Evolutionary conservation across 208 protist genomes (phyloP).

Genomic region (Acanthamoeba royreba): DNA sequence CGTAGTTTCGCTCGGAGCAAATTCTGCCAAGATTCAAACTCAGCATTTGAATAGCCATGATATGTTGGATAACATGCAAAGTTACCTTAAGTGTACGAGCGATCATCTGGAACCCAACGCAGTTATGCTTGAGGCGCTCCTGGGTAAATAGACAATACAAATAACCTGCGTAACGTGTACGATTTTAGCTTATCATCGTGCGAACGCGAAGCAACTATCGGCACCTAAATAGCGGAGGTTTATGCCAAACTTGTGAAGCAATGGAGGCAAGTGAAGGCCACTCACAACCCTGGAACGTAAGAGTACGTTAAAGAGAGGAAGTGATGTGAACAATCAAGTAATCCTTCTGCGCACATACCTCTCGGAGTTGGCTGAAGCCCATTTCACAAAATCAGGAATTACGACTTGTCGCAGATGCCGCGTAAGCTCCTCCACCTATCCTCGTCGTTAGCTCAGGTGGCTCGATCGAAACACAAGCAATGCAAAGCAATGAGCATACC

Average conservation of each 20-base stretch:
- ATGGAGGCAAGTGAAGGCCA: not conserved
- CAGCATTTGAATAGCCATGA: too few species aligned
- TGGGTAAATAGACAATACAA: not conserved
- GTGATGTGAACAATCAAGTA: not conserved
- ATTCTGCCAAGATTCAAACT: too few species aligned
- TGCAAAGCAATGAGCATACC: not conserved
- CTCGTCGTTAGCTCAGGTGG: not conserved
- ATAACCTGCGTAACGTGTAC: not conserved
- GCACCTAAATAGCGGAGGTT: slow-evolving; percentile 26
- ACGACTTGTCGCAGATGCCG: not conserved
- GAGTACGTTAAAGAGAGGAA: not conserved
- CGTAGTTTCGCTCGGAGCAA: not conserved
- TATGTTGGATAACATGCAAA: too few species aligned
- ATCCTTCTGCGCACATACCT: not conserved
- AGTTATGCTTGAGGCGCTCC: slow-evolving; percentile 28
- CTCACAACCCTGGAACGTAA: not conserved
- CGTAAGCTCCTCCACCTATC: not conserved
- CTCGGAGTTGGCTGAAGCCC: not conserved
- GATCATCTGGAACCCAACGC: slow-evolving; percentile 27
- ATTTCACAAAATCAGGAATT: not conserved
- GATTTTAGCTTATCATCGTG: not conserved
- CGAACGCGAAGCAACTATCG: not conserved
- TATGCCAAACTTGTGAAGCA: not conserved
- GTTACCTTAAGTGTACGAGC: not conserved
- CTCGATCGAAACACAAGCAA: not conserved